phyloP scores from a whole-genome alignment of 768 basidiomycete species.

The Pleurotus eryngii region DNA sequence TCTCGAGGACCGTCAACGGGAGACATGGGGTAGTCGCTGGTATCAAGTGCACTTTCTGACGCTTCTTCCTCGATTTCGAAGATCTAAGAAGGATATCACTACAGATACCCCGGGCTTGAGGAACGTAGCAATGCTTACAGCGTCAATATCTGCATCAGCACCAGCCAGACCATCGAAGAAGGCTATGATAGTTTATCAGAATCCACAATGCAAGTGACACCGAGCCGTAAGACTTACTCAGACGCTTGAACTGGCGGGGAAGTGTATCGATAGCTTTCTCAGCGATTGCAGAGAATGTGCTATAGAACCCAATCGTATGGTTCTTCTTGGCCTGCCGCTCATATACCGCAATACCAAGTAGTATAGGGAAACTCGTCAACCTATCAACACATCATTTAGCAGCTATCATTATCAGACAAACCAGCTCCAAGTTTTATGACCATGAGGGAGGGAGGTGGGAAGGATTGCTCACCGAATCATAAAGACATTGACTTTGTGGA shows the following conservation, averaged over 20 bases:
- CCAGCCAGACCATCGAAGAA: conserved; percentile 81
- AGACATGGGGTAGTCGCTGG: conserved; percentile 27
- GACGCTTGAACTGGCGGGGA: conserved; percentile 69
- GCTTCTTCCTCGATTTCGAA: conserved; percentile 77
- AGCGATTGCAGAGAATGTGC: conserved; percentile 62
- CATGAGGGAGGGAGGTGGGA: not conserved
- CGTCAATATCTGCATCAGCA: conserved; percentile 68
- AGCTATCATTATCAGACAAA: not conserved
- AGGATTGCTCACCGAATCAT: conserved; percentile 61
- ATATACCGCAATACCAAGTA: conserved; percentile 78
- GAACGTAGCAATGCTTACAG: conserved; percentile 38
- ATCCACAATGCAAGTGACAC: not conserved
- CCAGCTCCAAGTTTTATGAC: too few species aligned
- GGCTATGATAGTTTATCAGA: conserved; percentile 35
- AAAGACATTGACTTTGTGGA: conserved; percentile 93
- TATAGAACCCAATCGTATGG: conserved; percentile 64
- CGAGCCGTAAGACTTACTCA: conserved; percentile 48
- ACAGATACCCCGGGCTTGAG: not conserved
- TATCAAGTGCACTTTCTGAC: conserved; percentile 56
- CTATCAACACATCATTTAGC: conserved; percentile 29
- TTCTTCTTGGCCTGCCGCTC: conserved; percentile 78
- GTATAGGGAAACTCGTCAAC: conserved; percentile 79
- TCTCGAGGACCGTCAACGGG: conserved; percentile 20
- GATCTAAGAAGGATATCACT: conserved; percentile 40
- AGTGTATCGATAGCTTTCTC: conserved; percentile 73